A percentile compares a stretch with the other conserved stretches of the same genome.
Evolutionary conservation across 2,329 filamentous ascomycete genomes (phyloP).

Genomic region (Nemania diffusa): DNA sequence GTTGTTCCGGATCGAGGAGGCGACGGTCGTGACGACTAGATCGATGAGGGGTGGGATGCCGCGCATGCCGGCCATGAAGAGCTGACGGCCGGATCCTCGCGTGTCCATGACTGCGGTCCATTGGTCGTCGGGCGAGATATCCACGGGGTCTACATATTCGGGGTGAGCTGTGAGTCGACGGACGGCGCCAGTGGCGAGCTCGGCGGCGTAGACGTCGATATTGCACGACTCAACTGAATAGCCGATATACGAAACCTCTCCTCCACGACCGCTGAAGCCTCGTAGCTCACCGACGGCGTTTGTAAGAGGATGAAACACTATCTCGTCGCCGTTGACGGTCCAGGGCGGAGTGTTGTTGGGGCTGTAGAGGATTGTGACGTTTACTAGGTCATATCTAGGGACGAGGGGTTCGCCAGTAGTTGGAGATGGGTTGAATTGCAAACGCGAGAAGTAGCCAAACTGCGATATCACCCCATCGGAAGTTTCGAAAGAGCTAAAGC

Average conservation of each 20-base stretch:
- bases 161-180: conserved; percentile 57
- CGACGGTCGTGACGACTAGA: conserved; percentile 47
- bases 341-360: conserved; percentile 8
- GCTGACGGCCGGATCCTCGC: conserved; percentile 54
- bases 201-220: conserved; percentile 56
- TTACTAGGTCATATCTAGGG: conserved; percentile 26
- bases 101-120: conserved; percentile 59
- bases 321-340: conserved; percentile 14
- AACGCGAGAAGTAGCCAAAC: conserved; percentile 7
- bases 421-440: too few relatives aligned
- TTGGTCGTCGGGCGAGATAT: conserved; percentile 55
- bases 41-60: conserved; percentile 56
- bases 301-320: not conserved
- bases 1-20: conserved; percentile 59
- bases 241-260: conserved; percentile 52
- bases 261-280: conserved; percentile 20
- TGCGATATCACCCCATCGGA: not conserved
- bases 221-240: conserved; percentile 55
- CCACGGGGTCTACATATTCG: conserved; percentile 57
- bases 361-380: conserved; percentile 19
- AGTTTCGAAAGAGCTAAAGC: not conserved
- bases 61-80: conserved; percentile 56
- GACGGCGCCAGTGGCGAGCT: conserved; percentile 54
- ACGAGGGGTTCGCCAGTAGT: too few relatives aligned
- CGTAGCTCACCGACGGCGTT: conserved; percentile 23